Base-by-base conservation (phyloP, 1,139 yeast species). In the Citeromyces hawaiiensis region DNA sequence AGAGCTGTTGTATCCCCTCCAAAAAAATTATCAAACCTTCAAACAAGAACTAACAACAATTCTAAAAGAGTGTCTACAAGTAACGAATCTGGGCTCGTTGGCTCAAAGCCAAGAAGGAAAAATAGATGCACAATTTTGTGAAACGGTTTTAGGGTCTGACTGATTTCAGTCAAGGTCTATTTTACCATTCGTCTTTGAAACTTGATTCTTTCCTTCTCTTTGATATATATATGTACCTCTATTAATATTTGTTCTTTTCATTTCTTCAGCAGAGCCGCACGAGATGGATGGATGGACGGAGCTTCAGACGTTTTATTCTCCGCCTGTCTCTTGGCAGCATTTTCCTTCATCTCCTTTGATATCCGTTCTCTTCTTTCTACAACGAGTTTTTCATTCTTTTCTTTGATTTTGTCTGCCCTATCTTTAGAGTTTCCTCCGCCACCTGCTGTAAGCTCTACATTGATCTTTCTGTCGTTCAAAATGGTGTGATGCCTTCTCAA, bases 391-490 rank as follows among this genome's bases (percentile, higher is more conserved):
- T 74, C 82, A 56, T 88, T 87, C 67, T 91, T 88, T 40, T 71
- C 74, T 53, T 74, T 74, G 50, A 91, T 70, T 61, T 91, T 91
- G 38, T 71, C 70, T 43, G 74, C 54, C 49, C 98, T 68, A 33
- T 64, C 68, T 42, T 70, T 68, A 6, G 94, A 78, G 57, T 88
- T 88, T 39, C 98, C 98, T 36, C 98, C 98, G 37, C 98, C 98
- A 40, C 98, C 98, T 38, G 86, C 98, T 2, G 97, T 91, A 51
- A 91, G 69, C 59, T 91, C 98, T 29, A 91, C 97, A 53, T 91
- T 91, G 53, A 91, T 86, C 55, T 77, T 83, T 47, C 96, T 69
- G 41, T 72, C 68, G 44, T 74, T 69, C 44, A 88, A 57, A 13
- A 64, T 53, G 4, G 88, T 68, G 57, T 85, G 95, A 58, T 91